Conservation (phyloP, 2,329 filamentous ascomycete species). For the Ramichloridium luteum region DNA sequence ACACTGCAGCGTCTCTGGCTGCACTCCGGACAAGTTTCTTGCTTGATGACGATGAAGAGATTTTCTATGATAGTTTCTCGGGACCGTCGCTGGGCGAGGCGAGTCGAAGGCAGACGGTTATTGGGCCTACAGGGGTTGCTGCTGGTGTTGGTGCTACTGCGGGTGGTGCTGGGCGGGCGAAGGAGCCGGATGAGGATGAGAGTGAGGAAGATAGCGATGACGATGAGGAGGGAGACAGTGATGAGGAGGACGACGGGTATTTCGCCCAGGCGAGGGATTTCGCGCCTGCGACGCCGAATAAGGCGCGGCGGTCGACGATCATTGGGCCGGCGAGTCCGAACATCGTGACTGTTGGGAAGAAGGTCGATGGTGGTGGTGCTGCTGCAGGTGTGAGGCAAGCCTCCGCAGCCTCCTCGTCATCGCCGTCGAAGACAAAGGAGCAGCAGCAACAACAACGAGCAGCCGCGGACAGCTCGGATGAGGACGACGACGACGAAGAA, state of each 20-base stretch:
- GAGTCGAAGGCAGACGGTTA: constrained; percentile 11
- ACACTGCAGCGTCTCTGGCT: too few species aligned
- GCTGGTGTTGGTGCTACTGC: background rate
- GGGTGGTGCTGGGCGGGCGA: background rate
- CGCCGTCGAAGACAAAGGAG: too few species aligned
- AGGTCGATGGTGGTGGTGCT: background rate
- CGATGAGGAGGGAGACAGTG: constrained; percentile 3
- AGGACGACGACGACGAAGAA: constrained; percentile 5
- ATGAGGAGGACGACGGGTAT: constrained; percentile 1
- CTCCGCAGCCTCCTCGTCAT: too few species aligned
- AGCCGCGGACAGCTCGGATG: constrained; percentile 3
- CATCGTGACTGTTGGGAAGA: background rate
- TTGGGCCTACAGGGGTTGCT: constrained; percentile 5
- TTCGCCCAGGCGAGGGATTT: constrained; percentile 4
- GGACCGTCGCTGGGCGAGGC: constrained; percentile 5
- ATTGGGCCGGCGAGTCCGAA: constrained; percentile 8
- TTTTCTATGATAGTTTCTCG: too few species aligned
- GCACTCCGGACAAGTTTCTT: too few species aligned
- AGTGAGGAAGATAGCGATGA: constrained; percentile 1
- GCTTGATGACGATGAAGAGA: too few species aligned
- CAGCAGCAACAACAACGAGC: background rate
- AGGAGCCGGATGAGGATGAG: background rate
- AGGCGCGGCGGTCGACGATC: constrained; percentile 12
- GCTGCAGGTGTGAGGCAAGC: background rate
- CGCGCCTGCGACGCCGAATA: constrained; percentile 5